These are phyloP conservation scores for Daldinia decipiens DNA, from an alignment of 495 filamentous ascomycete genomes.

Conservation along the genomic window DNA sequence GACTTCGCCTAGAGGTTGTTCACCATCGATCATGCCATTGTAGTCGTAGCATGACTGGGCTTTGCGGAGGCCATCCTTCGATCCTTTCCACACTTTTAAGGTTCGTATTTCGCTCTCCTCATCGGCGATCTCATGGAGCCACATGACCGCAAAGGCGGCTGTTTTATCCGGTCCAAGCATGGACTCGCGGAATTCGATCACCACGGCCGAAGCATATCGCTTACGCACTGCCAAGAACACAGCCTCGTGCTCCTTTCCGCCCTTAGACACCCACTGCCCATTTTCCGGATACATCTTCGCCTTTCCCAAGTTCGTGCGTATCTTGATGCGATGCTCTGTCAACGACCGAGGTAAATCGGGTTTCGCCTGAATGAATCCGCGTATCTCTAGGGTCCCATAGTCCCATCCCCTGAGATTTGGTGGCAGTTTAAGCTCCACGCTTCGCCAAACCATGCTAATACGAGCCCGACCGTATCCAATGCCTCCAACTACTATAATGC, in stretches of 20 bases:
- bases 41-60: constrained; percentile 54
- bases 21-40: constrained; percentile 52
- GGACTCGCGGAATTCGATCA: constrained; percentile 69
- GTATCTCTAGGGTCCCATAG: constrained; percentile 71
- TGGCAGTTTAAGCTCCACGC: constrained; percentile 67
- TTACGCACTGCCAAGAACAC: constrained; percentile 67
- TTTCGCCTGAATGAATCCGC: constrained; percentile 49
- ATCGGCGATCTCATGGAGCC: constrained; percentile 73
- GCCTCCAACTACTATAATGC: constrained; percentile 59
- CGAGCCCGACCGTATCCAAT: constrained; percentile 74
- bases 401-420: constrained; percentile 69
- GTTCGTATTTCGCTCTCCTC: constrained; percentile 65
- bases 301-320: constrained; percentile 62
- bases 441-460: constrained; percentile 75
- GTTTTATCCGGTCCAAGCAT: constrained; percentile 62
- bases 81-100: constrained; percentile 66
- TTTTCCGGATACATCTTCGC: constrained; percentile 64
- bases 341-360: constrained; percentile 56
- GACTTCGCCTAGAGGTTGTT: constrained; percentile 65
- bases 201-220: constrained; percentile 66
- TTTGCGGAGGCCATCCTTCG: constrained; percentile 57
- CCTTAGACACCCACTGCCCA: constrained; percentile 46
- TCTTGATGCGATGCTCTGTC: constrained; percentile 60
- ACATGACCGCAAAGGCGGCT: constrained; percentile 69
- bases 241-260: constrained; percentile 55